Evolutionary conservation across 2,329 filamentous ascomycete species (phyloP).

Genomic region (Xylaria sp.): DNA sequence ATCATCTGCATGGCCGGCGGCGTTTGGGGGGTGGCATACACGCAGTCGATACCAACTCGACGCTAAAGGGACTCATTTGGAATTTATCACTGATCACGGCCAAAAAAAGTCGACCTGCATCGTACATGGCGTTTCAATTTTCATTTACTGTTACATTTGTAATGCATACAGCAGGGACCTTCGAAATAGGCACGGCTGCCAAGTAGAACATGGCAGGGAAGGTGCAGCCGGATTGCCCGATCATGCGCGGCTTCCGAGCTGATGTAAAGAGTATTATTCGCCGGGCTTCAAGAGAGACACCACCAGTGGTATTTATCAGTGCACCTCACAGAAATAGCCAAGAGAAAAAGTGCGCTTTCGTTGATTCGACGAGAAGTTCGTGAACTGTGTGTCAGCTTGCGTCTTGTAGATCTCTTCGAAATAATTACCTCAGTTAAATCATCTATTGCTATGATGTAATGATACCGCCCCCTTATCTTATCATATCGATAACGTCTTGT

Average conservation of each 20-base stretch:
- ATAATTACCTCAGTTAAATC: too few species aligned
- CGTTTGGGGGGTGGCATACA: slow-evolving; percentile 45
- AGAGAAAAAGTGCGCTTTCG: slow-evolving; percentile 19
- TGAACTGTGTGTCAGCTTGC: not conserved
- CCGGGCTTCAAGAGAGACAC: not conserved
- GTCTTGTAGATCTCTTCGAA: too few species aligned
- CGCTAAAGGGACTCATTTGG: slow-evolving; percentile 40
- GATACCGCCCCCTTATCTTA: not conserved
- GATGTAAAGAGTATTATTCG: not conserved
- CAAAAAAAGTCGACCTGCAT: slow-evolving; percentile 38
- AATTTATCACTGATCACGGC: slow-evolving; percentile 28
- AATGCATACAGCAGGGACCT: slow-evolving; percentile 35
- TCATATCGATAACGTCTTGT: not conserved
- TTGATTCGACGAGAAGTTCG: not conserved
- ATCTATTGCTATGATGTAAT: not conserved
- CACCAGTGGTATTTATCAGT: not conserved
- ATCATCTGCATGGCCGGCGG: slow-evolving; percentile 46
- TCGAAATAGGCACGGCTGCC: slow-evolving; percentile 10
- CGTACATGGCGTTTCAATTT: slow-evolving; percentile 40
- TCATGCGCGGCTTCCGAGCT: not conserved
- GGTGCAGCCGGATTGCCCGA: slow-evolving; percentile 3
- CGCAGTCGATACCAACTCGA: slow-evolving; percentile 43
- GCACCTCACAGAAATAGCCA: slow-evolving; percentile 1
- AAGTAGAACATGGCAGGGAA: slow-evolving; percentile 18
- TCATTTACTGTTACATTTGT: not conserved